A percentile compares a stretch with the other conserved stretches of the same genome.
Conservation (phyloP, 768 basidiomycete genomes). For the Cubamyces sp. region DNA sequence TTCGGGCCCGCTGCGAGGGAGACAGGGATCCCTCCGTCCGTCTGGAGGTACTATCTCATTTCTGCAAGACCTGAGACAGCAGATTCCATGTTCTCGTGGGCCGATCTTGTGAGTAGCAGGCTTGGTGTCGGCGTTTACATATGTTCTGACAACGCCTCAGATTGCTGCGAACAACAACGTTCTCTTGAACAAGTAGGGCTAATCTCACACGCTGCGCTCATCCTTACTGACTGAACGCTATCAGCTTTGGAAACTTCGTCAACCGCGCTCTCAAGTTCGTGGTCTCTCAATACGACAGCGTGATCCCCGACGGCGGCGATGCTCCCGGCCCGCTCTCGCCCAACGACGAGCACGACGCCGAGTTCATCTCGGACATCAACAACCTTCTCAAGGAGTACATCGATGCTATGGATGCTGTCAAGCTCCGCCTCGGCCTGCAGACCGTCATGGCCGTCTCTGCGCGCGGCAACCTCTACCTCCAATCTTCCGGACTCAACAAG, state of each 20-base stretch:
- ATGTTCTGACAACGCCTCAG: slow-evolving; percentile 40
- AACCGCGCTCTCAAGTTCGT: slow-evolving; percentile 95
- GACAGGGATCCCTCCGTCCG: slow-evolving; percentile 90
- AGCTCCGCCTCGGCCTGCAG: slow-evolving; percentile 85
- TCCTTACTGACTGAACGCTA: neutral
- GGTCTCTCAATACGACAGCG: slow-evolving; percentile 76
- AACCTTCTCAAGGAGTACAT: slow-evolving; percentile 76
- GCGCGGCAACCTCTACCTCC: slow-evolving; percentile 93
- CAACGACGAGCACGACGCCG: slow-evolving; percentile 65
- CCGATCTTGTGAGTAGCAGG: slow-evolving; percentile 76
- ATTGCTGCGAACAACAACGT: slow-evolving; percentile 93
- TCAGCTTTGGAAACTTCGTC: slow-evolving; percentile 95
- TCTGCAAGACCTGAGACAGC: slow-evolving; percentile 91
- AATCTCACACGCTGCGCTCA: neutral
- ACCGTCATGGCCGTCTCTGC: slow-evolving; percentile 89
- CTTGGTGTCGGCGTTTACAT: too few species aligned
- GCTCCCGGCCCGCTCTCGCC: slow-evolving; percentile 69
- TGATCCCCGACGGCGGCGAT: slow-evolving; percentile 81
- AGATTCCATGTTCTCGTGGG: slow-evolving; percentile 97
- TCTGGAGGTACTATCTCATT: slow-evolving; percentile 96
- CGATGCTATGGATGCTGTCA: slow-evolving; percentile 88
- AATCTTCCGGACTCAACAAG: slow-evolving; percentile 89
- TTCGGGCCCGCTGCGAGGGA: slow-evolving; percentile 95
- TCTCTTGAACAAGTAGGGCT: slow-evolving; percentile 83
- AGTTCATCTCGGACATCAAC: slow-evolving; percentile 85